Evolutionary conservation across 805 yeast species (phyloP).

Genomic region (Vanderwaltozyma verrucispora): DNA sequence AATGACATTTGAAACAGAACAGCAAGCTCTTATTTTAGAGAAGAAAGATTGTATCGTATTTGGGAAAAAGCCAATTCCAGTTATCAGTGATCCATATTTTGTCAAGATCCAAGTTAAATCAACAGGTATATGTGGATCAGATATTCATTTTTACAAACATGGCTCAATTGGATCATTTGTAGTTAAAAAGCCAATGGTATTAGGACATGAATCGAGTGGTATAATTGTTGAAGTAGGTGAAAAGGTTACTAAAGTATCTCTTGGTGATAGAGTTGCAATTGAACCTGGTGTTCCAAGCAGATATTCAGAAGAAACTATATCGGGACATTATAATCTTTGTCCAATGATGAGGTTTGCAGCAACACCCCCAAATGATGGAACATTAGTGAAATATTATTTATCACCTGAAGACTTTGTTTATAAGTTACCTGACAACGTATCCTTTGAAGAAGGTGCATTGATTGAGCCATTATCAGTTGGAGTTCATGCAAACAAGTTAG

Average conservation of each 20-base stretch:
- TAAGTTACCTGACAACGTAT: constrained; percentile 66
- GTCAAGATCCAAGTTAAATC: constrained; percentile 68
- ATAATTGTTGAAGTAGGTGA: constrained; percentile 60
- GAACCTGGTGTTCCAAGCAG: constrained; percentile 88
- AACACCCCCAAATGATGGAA: constrained; percentile 80
- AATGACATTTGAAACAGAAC: not conserved
- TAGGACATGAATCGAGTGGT: constrained; percentile 86
- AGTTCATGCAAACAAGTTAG: constrained; percentile 67
- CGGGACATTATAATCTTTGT: constrained; percentile 73
- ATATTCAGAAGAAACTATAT: constrained; percentile 60
- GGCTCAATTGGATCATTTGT: constrained; percentile 73
- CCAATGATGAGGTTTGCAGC: constrained; percentile 87
- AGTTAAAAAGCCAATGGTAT: constrained; percentile 68
- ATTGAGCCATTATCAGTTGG: constrained; percentile 84
- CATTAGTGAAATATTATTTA: constrained; percentile 60
- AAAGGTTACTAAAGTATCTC: constrained; percentile 50
- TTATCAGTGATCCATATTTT: constrained; percentile 48
- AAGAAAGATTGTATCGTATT: constrained; percentile 51
- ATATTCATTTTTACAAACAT: constrained; percentile 70
- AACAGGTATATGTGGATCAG: constrained; percentile 86
- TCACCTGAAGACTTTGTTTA: constrained; percentile 77
- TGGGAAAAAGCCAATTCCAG: constrained; percentile 62
- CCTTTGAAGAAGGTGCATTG: constrained; percentile 78
- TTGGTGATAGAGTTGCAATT: constrained; percentile 81
- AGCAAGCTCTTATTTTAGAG: constrained; percentile 47